Conservation (phyloP, 768 basidiomycete genomes). For the Leccinum subgranulosum region DNA sequence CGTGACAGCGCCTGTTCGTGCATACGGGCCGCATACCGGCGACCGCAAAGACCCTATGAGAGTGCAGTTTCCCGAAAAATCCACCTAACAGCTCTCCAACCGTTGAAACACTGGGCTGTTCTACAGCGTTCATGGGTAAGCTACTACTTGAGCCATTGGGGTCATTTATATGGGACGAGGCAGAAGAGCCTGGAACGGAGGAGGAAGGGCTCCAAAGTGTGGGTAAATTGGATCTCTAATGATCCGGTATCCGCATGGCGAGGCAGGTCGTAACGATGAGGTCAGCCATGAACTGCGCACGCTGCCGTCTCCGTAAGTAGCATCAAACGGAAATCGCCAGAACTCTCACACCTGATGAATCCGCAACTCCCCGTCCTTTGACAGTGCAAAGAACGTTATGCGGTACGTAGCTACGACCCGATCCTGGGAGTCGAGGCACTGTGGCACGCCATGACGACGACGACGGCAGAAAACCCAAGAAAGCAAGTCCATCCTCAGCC, state of each 20-base stretch:
- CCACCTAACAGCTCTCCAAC: too few relatives aligned
- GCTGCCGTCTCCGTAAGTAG: not conserved
- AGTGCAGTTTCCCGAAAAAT: too few relatives aligned
- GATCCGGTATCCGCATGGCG: conserved; percentile 29
- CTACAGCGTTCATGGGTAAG: too few relatives aligned
- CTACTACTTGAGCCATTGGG: too few relatives aligned
- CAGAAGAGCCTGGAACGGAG: too few relatives aligned
- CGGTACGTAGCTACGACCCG: conserved; percentile 31
- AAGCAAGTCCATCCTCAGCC: too few relatives aligned
- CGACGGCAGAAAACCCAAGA: too few relatives aligned
- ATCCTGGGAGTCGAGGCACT: conserved; percentile 24
- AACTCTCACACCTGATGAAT: conserved; percentile 26
- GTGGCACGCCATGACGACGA: not conserved
- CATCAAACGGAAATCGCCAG: not conserved
- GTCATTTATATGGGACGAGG: not conserved
- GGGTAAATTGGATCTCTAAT: conserved; percentile 4
- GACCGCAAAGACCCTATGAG: too few relatives aligned
- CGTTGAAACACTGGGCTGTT: too few relatives aligned
- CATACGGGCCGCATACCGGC: too few relatives aligned
- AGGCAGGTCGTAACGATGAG: conserved; percentile 31
- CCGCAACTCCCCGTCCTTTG: conserved; percentile 30
- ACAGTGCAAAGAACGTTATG: conserved; percentile 26
- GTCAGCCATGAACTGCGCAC: conserved; percentile 20
- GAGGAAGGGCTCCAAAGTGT: too few relatives aligned
- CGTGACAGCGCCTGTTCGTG: too few relatives aligned